These are phyloP conservation scores for Circinella umbellata DNA, from an alignment of 371 early-diverging fungal genomes.

Conservation along the genomic window DNA sequence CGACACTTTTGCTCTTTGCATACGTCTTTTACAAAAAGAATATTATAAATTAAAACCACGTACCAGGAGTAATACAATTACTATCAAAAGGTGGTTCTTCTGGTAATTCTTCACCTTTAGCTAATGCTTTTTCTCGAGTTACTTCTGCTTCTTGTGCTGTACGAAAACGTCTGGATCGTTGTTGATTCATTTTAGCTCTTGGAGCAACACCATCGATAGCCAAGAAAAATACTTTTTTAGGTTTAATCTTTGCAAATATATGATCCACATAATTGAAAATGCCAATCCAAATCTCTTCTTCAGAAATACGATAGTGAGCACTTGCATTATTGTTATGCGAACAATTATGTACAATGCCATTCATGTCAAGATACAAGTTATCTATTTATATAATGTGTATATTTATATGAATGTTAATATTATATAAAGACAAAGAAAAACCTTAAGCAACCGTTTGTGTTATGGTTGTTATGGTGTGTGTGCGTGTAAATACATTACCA, in stretches of 20 bases:
- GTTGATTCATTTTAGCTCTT: conserved; percentile 99
- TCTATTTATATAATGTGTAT: conserved; percentile 42
- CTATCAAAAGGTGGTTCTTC: conserved; percentile 90
- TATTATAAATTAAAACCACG: not conserved
- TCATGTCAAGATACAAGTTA: conserved; percentile 99
- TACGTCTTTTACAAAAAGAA: not conserved
- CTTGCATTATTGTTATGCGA: conserved; percentile 92
- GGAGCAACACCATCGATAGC: conserved; percentile 99
- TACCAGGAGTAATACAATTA: conserved; percentile 99
- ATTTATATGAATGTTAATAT: not conserved
- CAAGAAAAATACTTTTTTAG: conserved; percentile 95
- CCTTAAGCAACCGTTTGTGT: too few relatives aligned
- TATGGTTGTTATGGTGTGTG: too few relatives aligned
- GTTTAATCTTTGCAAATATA: conserved; percentile 90
- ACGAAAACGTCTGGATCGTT: conserved; percentile 96
- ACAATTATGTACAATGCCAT: conserved; percentile 99
- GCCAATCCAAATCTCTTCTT: conserved; percentile 93
- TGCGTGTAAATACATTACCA: conserved; percentile 57
- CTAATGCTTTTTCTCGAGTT: conserved; percentile 58
- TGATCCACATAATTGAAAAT: conserved; percentile 97
- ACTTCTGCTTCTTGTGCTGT: conserved; percentile 90
- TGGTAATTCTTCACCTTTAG: conserved; percentile 73
- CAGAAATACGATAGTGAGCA: conserved; percentile 76
- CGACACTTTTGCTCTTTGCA: too few relatives aligned
- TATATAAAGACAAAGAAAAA: not conserved